These are phyloP conservation scores for Andrographis paniculata DNA, from an alignment of 305 asterid species.

Conservation along the genomic window DNA sequence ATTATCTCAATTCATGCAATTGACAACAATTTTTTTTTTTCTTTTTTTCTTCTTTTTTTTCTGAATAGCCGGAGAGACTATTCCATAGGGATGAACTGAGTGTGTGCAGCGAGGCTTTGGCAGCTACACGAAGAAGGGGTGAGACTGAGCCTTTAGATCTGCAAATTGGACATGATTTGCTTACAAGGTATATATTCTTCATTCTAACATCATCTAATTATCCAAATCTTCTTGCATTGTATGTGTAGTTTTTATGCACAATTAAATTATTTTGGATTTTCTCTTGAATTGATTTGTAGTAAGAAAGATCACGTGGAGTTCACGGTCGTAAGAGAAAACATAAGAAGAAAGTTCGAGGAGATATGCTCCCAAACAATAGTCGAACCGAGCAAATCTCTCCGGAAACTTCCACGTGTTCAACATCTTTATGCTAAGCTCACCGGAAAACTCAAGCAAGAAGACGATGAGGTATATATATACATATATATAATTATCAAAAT, in stretches of 20 bases:
- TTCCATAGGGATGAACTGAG: constrained; percentile 61
- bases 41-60: too few relatives aligned
- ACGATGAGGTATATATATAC: constrained; percentile 68
- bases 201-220: too few relatives aligned
- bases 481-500: too few relatives aligned
- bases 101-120: constrained; percentile 83
- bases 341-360: constrained; percentile 65
- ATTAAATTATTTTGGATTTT: too few relatives aligned
- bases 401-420: constrained; percentile 80
- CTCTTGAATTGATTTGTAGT: constrained; percentile 42
- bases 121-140: constrained; percentile 91
- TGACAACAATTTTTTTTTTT: too few relatives aligned
- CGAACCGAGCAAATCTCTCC: constrained; percentile 70
- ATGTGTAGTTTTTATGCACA: too few relatives aligned
- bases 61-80: constrained; percentile 73
- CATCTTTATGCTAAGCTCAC: constrained; percentile 82
- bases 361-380: constrained; percentile 49
- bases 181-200: constrained; percentile 46
- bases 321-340: constrained; percentile 73
- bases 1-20: too few relatives aligned
- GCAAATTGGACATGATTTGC: constrained; percentile 76
- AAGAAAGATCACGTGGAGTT: constrained; percentile 84
- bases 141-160: constrained; percentile 61
- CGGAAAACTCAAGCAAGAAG: constrained; percentile 57
- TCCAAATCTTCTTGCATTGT: too few relatives aligned